phyloP scores from a whole-genome alignment of 768 basidiomycete genomes.

The Leucocoprinus sp. region DNA sequence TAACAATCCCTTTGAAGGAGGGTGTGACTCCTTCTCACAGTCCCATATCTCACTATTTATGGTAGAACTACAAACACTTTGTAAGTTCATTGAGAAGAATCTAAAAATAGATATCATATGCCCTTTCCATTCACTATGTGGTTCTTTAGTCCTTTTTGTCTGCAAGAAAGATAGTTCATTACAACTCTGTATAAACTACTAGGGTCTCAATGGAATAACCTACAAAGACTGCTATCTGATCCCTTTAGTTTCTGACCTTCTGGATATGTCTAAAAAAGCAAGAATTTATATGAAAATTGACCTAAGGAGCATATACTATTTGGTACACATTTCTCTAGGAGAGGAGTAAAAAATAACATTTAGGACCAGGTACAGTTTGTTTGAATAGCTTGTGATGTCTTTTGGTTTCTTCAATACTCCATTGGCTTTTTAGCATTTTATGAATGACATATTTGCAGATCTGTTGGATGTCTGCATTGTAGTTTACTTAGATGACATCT shows the following conservation, averaged over 20 bases:
- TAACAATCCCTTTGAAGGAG: too few relatives aligned
- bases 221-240: conserved; percentile 29
- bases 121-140: not conserved
- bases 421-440: conserved; percentile 28
- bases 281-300: conserved; percentile 24
- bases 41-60: too few relatives aligned
- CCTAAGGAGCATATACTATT: conserved; percentile 26
- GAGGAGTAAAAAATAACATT: conserved; percentile 31
- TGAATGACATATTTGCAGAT: conserved; percentile 26
- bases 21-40: too few relatives aligned
- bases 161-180: conserved; percentile 10
- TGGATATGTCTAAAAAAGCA: conserved; percentile 18
- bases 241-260: conserved; percentile 24
- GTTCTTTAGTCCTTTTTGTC: conserved; percentile 11
- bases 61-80: too few relatives aligned
- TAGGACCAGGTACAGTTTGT: conserved; percentile 24
- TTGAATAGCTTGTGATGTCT: conserved; percentile 30
- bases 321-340: conserved; percentile 25
- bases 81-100: too few relatives aligned
- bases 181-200: conserved; percentile 14
- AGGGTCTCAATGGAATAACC: conserved; percentile 22
- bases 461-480: conserved; percentile 22
- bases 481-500: conserved; percentile 31
- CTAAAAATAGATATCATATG: too few relatives aligned
- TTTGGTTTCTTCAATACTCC: conserved; percentile 27